Base-by-base conservation (phyloP, 495 filamentous ascomycete genomes). In the Elasticomyces elasticus region DNA sequence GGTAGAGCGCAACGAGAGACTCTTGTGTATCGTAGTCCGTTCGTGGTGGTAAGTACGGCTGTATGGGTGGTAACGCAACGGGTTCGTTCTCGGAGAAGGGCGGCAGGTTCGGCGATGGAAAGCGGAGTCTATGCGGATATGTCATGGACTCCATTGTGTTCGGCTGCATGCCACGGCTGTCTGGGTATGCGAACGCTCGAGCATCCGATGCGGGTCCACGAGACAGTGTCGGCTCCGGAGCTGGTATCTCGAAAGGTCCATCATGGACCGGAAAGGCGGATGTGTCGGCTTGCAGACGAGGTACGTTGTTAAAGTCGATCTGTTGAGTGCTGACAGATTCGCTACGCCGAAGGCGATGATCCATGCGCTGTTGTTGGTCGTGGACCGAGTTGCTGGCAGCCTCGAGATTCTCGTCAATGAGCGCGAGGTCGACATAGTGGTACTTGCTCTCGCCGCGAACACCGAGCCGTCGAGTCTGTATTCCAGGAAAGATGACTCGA, bases 381-480 rank as follows among this genome's bases (percentile, higher is more conserved):
- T 22, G 37, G 37, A 24, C 37, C 7, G 42, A 20, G 47, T 50
- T 30, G 1, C 26, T 31, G 25, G 40, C 37, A 0, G 53, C 17
- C n/a, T 63, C 58, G 27, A 60, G 55, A 22, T 42, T 51, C 45
- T 84, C 82, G 27, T 85, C 80, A 20, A 72, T 76, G 28, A 95
- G 74, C 1, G 79, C 80, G 64, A 95, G 81, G 65, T 91, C 87
- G 41, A 92, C 87, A 64, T 98, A 98, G 64, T 98, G 94, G 67
- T 98, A 98, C 67, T 98, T 98, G 5, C 94, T 97, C 70, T 96
- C 89, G 38, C 94, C 94, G 20, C 92, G 82, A 37, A 97, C 89
- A 41, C 92, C 92, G 12, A 98, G 75, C 46, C 92, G 77, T 35
- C 92, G 79, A 11, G 92, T 97, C 65, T 94, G 89, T 17, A 98